Evolutionary conservation across 2,329 filamentous ascomycete genomes (phyloP), one percentile per base, ranked within the genome.

Genomic region (Pseudogymnoascus pannorum): DNA sequence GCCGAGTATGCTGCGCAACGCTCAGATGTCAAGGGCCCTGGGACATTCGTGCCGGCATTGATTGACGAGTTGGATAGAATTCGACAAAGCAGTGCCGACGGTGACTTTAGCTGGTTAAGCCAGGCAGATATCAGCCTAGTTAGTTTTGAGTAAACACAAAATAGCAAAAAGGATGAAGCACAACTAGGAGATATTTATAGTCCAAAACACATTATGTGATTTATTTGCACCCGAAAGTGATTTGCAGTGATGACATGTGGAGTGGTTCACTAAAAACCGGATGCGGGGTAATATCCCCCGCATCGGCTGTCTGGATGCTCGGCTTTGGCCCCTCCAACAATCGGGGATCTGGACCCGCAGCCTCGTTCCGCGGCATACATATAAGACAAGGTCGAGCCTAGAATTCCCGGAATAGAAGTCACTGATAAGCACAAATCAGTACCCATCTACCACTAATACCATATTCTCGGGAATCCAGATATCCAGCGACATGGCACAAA

Each of bases 21-120:
- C 59, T 73, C 76, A 0, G 81, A 86, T 64, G 90, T 94, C 2
- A 79, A 78, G 62, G 93, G 93, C 0, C 92, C 93, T 0, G 93
- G 93, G 0, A 91, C 86, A 0, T 97, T 97, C 76, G 86, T 95
- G 11, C 88, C 91, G 0, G 87, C 87, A 0, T 92, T 97, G 69
- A 76, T 97, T 42, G 93, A 97, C 68, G 88, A 84, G 74, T 68
- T 87, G 65, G 80, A 79, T 67, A 71, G 72, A 22, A 68, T 85
- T 16, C 74, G 83, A 60, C 76, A 75, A 65, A 77, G 77, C 31
- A 81, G 82, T 2, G 75, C 73, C 0, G 69, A 71, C 4, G 80
- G 78, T 0, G 75, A 85, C 63, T 58, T 76, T 6, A 66, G 65
- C 5, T 88, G 85, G 85, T 70, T 84, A 61, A 54, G 16, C 26